phyloP scores from a whole-genome alignment of 495 filamentous ascomycete genomes.

The Usnea hakonensis region DNA sequence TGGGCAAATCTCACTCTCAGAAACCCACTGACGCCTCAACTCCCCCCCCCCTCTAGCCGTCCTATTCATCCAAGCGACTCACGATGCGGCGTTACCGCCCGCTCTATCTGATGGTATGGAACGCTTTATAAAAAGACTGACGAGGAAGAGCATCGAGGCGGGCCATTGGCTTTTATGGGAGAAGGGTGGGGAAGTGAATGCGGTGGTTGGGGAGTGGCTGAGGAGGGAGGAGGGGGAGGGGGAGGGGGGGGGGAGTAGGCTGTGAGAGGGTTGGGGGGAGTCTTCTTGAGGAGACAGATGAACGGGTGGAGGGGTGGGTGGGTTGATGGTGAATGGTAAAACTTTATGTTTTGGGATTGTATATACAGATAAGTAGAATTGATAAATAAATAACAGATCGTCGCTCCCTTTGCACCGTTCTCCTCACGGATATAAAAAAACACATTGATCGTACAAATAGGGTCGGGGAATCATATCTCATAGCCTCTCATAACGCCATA shows the following conservation, averaged over 20 bases:
- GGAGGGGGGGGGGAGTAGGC: not conserved
- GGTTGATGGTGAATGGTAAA: too few species aligned
- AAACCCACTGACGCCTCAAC: too few species aligned
- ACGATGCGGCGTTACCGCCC: conserved; percentile 61
- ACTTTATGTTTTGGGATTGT: not conserved
- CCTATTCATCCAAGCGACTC: conserved; percentile 65
- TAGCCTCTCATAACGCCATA: not conserved
- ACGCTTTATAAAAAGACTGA: conserved; percentile 52
- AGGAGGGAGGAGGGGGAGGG: conserved; percentile 29
- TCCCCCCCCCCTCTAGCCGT: too few species aligned
- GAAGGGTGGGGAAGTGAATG: conserved; percentile 50
- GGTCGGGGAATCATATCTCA: not conserved
- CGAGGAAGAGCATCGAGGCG: conserved; percentile 48
- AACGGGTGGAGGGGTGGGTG: too few species aligned
- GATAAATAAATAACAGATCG: not conserved
- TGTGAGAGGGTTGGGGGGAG: conserved; percentile 1
- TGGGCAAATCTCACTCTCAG: too few species aligned
- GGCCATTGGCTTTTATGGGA: conserved; percentile 67
- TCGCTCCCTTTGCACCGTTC: not conserved
- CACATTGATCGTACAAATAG: not conserved
- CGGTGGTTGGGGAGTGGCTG: conserved; percentile 40
- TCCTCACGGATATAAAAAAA: not conserved
- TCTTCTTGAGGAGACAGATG: too few species aligned
- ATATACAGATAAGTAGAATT: not conserved
- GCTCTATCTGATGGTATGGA: conserved; percentile 61